A percentile compares a stretch with the other conserved stretches of the same genome.
Evolutionary conservation across 1,284 basidiomycete genomes (phyloP).

Genomic region (Cutaneotrichosporon dermatis): DNA sequence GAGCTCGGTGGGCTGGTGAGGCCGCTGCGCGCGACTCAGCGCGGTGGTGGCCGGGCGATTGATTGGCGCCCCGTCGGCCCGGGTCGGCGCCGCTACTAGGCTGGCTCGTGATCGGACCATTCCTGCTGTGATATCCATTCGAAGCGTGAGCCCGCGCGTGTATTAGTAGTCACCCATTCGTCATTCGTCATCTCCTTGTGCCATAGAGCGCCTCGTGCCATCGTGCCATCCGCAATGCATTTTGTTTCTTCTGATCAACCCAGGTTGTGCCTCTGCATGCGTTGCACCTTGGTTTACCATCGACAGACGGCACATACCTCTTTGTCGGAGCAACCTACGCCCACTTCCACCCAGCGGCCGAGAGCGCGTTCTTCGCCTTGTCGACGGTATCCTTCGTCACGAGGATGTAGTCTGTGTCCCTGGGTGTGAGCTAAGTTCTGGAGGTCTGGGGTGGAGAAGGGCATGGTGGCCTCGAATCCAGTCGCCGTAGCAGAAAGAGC

Average conservation of each 20-base stretch:
- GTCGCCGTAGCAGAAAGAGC: too few relatives aligned
- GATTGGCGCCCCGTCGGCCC: constrained; percentile 49
- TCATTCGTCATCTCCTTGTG: too few relatives aligned
- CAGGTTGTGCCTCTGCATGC: too few relatives aligned
- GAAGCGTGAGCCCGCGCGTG: background rate
- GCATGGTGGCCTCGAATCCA: too few relatives aligned
- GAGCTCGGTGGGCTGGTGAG: constrained; percentile 48
- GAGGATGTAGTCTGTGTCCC: constrained; percentile 37
- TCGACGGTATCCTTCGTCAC: constrained; percentile 24
- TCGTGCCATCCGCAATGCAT: background rate
- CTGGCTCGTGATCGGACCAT: too few relatives aligned
- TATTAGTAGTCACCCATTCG: background rate
- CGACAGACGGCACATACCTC: background rate
- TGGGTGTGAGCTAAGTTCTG: constrained; percentile 8
- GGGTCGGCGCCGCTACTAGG: constrained; percentile 30
- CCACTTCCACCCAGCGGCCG: constrained; percentile 26
- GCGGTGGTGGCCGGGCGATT: constrained; percentile 46
- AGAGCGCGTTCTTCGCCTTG: constrained; percentile 20
- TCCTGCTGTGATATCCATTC: too few relatives aligned
- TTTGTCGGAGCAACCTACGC: background rate
- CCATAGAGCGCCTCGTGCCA: background rate
- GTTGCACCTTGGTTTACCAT: background rate
- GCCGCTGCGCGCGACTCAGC: constrained; percentile 45
- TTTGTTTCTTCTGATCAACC: background rate
- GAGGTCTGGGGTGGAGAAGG: too few relatives aligned